phyloP scores from a whole-genome alignment of 1,139 yeast genomes.

The Nakaseomyces bracarensis region DNA sequence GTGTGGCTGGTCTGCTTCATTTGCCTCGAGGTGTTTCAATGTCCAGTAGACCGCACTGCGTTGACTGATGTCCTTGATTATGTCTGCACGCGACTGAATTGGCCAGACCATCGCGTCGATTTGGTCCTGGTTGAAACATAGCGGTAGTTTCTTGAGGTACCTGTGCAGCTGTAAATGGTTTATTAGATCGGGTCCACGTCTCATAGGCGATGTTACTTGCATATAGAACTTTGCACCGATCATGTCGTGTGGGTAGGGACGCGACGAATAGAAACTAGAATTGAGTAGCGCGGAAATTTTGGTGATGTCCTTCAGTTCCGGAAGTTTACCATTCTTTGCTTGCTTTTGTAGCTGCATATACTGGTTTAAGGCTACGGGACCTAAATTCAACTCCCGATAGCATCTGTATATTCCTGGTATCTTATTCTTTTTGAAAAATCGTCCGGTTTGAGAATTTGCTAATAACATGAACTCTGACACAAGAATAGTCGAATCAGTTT shows the following conservation, averaged over 20 bases:
- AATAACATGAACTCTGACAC: slow-evolving; percentile 80
- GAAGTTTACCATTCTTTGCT: slow-evolving; percentile 19
- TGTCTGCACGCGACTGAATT: slow-evolving; percentile 33
- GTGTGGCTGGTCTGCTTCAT: slow-evolving; percentile 14
- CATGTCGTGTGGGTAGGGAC: slow-evolving; percentile 43
- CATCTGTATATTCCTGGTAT: slow-evolving; percentile 55
- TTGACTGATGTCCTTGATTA: slow-evolving; percentile 29
- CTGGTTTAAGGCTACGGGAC: slow-evolving; percentile 24
- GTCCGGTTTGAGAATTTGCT: slow-evolving; percentile 60
- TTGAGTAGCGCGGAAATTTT: slow-evolving; percentile 34
- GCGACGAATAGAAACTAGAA: slow-evolving; percentile 39
- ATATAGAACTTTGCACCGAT: slow-evolving; percentile 59
- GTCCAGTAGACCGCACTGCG: slow-evolving; percentile 38
- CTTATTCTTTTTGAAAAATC: slow-evolving; percentile 37
- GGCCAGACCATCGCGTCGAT: slow-evolving; percentile 28
- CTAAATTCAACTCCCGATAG: slow-evolving; percentile 36
- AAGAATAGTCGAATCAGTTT: slow-evolving; percentile 41
- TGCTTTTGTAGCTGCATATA: slow-evolving; percentile 26
- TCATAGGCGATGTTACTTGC: slow-evolving; percentile 80
- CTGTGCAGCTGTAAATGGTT: slow-evolving; percentile 67
- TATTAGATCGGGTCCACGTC: slow-evolving; percentile 76
- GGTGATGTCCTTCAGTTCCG: slow-evolving; percentile 34
- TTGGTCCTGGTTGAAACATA: slow-evolving; percentile 22
- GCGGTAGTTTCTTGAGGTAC: slow-evolving; percentile 23
- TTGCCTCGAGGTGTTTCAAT: slow-evolving; percentile 29